phyloP scores from a whole-genome alignment of 768 basidiomycete genomes.

The Fistulinella prunicolor region DNA sequence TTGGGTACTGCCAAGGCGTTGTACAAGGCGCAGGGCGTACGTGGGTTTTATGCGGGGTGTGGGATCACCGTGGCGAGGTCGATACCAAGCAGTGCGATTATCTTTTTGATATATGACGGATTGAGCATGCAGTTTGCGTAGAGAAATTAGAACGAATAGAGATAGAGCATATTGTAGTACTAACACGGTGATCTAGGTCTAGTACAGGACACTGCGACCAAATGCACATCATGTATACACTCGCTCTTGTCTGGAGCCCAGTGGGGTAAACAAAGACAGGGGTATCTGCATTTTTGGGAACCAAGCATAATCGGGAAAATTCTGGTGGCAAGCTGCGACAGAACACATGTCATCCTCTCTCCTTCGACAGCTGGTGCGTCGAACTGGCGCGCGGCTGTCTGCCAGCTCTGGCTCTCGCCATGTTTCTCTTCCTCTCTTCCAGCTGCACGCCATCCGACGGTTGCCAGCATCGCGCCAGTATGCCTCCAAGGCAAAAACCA shows the following conservation, averaged over 20 bases:
- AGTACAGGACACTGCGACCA: too few species aligned
- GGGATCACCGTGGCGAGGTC: constrained; percentile 85
- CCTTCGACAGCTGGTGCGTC: constrained; percentile 7
- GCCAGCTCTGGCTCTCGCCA: not conserved
- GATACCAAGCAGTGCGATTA: constrained; percentile 87
- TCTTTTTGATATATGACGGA: constrained; percentile 90
- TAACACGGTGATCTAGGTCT: not conserved
- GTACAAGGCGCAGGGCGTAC: constrained; percentile 71
- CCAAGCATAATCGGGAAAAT: not conserved
- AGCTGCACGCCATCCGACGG: not conserved
- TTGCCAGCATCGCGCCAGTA: constrained; percentile 20
- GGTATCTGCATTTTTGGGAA: not conserved
- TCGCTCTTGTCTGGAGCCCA: too few species aligned
- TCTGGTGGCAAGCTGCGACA: too few species aligned
- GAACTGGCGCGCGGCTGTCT: not conserved
- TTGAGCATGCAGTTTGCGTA: constrained; percentile 53
- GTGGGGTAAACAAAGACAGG: not conserved
- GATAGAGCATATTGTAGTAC: not conserved
- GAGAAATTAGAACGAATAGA: constrained; percentile 2
- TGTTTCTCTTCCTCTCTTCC: not conserved
- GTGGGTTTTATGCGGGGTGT: constrained; percentile 89
- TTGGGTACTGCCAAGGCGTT: constrained; percentile 62
- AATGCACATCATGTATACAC: too few species aligned
- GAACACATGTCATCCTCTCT: constrained; percentile 13
- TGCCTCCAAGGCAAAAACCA: constrained; percentile 31